Evolutionary conservation across 2,329 filamentous ascomycete genomes (phyloP), one percentile per base, ranked within the genome.

Genomic region (Cucurbitaria berberidis): DNA sequence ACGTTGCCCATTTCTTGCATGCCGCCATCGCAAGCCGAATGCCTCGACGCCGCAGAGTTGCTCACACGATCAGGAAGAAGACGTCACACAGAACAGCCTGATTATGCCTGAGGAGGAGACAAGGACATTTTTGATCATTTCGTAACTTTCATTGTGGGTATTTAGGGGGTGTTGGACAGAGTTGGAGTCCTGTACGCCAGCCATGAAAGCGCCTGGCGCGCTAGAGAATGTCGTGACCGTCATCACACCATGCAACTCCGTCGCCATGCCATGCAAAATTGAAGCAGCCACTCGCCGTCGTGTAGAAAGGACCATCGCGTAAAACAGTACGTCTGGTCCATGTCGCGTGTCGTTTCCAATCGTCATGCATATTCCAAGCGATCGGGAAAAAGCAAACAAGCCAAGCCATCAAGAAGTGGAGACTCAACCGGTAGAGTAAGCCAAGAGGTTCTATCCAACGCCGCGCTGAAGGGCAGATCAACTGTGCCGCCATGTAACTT

Each of bases 241-340:
- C 15, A 40, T 48, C 15, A 47, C 24, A 35, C 30, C 22, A 43
- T 49, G 7, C 42, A 15, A 57, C 54, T 54, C 57, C 54, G 34
- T 47, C 27, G 48, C 54, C 21, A 60, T 55, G 43, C 54, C 24
- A 54, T 53, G 34, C 39, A 48, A 42, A 42, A n/a, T 24, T 43
- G 36, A 44, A 39, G 30, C 41, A 50, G 10, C 18, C 5, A 26
- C 21, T 29, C 15, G 15, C 24, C n/a, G 15, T 30, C n/a, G 24
- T n/a, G 19, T 26, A 26, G 24, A n/a, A 30, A 13, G 29, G 8
- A 30, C 11, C 3, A 16, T 34, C 15, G 13, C 13, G 30, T 8
- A 16, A 34, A n/a, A 8, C 4, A 34, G 30, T n/a, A 34, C 3
- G 30, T 34, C 13, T 2, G 15, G 13, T 16, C 10, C 40, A 42